A percentile compares a stretch with the other conserved stretches of the same genome.
Evolutionary conservation across 345 rosid genomes (phyloP).

Genomic region (Isatis tinctoria): DNA sequence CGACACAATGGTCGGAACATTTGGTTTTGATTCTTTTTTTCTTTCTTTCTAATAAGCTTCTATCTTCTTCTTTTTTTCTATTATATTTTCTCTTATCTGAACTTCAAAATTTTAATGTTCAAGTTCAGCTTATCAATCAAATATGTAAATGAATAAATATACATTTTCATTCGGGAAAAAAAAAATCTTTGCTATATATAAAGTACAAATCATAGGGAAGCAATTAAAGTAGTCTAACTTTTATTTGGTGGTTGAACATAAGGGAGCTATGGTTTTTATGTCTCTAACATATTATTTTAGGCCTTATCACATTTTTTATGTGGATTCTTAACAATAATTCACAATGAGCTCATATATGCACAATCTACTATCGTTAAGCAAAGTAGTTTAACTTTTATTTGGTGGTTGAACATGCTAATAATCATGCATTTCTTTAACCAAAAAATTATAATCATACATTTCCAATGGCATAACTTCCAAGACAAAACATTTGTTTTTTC

Average conservation of each 20-base stretch:
- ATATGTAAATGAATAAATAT: background rate
- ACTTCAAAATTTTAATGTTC: background rate
- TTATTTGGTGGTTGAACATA: no score
- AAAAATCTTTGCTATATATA: background rate
- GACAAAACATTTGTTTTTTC: background rate
- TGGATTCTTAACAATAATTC: background rate
- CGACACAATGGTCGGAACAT: slow-evolving; percentile 18
- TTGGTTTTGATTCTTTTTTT: background rate
- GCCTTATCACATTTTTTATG: background rate
- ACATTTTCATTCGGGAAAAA: background rate
- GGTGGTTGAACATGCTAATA: background rate
- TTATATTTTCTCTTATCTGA: background rate
- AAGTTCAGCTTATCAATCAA: background rate
- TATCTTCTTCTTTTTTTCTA: background rate
- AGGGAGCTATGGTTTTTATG: background rate
- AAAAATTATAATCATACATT: background rate
- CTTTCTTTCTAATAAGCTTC: background rate
- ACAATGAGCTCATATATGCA: background rate
- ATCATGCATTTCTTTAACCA: background rate
- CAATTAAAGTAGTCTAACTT: no score
- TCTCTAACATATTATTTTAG: background rate
- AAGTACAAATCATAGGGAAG: background rate
- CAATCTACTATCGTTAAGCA: background rate
- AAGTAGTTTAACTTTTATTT: background rate
- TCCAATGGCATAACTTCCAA: background rate